Base-by-base conservation (phyloP, 202 grass and related monocot species). In the Schoenoplectus tabernaemontani region DNA sequence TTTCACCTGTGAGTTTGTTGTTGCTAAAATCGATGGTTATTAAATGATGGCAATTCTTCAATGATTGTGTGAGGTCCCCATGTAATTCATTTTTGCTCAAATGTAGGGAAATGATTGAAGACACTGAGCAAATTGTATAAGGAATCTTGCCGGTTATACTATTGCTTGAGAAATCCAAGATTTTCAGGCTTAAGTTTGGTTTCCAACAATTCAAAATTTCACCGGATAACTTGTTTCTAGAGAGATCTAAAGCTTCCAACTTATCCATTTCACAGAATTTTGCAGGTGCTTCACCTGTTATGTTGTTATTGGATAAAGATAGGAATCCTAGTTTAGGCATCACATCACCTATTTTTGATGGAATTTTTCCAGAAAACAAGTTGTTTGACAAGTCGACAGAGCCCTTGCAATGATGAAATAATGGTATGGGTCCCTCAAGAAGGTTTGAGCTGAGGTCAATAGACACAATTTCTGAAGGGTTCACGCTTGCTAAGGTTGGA, bases 391-490 rank as follows among this genome's bases (percentile, higher is more conserved):
- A 80, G 33, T 87, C 68, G 15, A 87, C 34, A 3, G 61, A 36
- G 4, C 62, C 75, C 3, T 73, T 16, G 13, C 24, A 69, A 41
- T 50, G 42, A 42, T 59, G 69, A 44, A 87, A 78, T 46, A 73
- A 34, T 23, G 85, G 81, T 39, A 87, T 42, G 24, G 81, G 32
- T 9, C 85, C 85, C 41, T 59, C 9, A 6, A 87, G 43, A 39
- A 79, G 85, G 64, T 87, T 87, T 0, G 74, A 83, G 51, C 81
- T 83, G 56, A 88, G 62, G 67, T 78, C 79, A 76, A 90, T 69
- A 19, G 20, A 34, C 20, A 32, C 22, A 33, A 44, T 32, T 23
- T 13, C 54, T 33, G 67, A 48, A 72, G 76, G 9, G 1, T 80
- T 73, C 33, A 85, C 17, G 20, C 16, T 38, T 3, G 37, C 9